These are phyloP conservation scores for Geum urbanum DNA, from an alignment of 306 rosid genomes.

Conservation along the genomic window DNA sequence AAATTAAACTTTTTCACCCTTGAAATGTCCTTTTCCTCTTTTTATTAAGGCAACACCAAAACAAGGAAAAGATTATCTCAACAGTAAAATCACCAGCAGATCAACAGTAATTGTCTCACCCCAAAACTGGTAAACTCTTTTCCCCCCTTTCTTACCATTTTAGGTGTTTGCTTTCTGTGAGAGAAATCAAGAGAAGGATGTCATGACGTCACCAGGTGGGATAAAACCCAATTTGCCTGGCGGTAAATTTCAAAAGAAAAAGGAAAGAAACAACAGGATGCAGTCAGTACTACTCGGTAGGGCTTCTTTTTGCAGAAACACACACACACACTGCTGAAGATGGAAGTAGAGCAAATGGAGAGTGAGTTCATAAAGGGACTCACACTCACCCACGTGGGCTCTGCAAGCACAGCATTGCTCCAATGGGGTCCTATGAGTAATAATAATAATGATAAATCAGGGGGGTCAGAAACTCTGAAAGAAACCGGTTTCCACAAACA, in stretches of 20 bases:
- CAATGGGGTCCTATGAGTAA: constrained; percentile 18
- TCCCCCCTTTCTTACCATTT: not conserved
- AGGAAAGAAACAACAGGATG: not conserved
- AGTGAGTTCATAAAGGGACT: not conserved
- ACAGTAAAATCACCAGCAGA: not conserved
- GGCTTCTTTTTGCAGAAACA: not conserved
- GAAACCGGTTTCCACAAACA: constrained; percentile 15
- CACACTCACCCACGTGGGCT: constrained; percentile 21
- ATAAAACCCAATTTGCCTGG: not conserved
- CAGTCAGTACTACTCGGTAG: not conserved
- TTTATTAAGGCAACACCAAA: not conserved
- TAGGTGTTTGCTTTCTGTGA: too few species aligned
- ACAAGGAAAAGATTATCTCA: not conserved
- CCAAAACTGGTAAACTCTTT: not conserved
- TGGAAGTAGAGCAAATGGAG: not conserved
- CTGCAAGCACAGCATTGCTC: not conserved
- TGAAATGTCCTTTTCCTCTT: not conserved
- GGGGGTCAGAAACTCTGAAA: constrained; percentile 13
- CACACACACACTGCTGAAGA: not conserved
- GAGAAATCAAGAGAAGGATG: too few species aligned
- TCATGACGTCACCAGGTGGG: not conserved
- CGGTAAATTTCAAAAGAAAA: not conserved
- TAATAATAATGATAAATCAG: not conserved
- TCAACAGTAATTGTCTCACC: not conserved
- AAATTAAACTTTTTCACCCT: not conserved